A percentile compares a stretch with the other conserved stretches of the same genome.
phyloP scores from a whole-genome alignment of 768 basidiomycete species.

The Scleroderma citrinum region DNA sequence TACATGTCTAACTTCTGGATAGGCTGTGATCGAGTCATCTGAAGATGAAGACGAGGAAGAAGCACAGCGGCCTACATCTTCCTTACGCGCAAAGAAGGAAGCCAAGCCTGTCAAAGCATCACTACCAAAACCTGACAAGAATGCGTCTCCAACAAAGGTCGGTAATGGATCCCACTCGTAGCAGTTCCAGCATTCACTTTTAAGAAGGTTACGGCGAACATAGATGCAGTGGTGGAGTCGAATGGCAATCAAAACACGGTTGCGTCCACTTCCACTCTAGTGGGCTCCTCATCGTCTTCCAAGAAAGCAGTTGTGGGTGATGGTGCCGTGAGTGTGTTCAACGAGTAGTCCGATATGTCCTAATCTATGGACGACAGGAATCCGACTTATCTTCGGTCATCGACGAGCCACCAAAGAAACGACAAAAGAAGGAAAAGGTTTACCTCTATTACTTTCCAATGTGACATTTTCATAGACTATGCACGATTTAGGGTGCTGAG shows the following conservation, averaged over 20 bases:
- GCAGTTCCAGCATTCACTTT: background rate
- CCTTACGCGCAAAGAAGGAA: slow-evolving; percentile 7
- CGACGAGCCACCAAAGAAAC: slow-evolving; percentile 50
- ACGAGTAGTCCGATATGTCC: slow-evolving; percentile 38
- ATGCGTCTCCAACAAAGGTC: slow-evolving; percentile 2
- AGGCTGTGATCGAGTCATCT: slow-evolving; percentile 26
- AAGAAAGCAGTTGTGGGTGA: background rate
- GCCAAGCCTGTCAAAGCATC: slow-evolving; percentile 1
- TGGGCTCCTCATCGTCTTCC: background rate
- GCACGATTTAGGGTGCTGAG: slow-evolving; percentile 12
- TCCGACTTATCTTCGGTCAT: slow-evolving; percentile 56
- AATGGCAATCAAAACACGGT: background rate
- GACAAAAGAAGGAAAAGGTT: slow-evolving; percentile 36
- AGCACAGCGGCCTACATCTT: background rate
- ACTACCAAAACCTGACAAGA: slow-evolving; percentile 10
- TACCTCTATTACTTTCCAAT: background rate
- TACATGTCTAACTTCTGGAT: background rate
- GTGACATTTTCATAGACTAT: background rate
- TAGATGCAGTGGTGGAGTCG: background rate
- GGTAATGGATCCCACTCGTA: background rate
- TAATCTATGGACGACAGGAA: slow-evolving; percentile 9
- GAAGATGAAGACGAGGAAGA: slow-evolving; percentile 18
- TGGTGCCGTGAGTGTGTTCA: slow-evolving; percentile 16
- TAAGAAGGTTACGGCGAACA: background rate
- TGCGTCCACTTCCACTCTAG: slow-evolving; percentile 9